A percentile compares a stretch with the other conserved stretches of the same genome.
phyloP scores from a whole-genome alignment of 306 rosid species.

The Nissolia schottii region DNA sequence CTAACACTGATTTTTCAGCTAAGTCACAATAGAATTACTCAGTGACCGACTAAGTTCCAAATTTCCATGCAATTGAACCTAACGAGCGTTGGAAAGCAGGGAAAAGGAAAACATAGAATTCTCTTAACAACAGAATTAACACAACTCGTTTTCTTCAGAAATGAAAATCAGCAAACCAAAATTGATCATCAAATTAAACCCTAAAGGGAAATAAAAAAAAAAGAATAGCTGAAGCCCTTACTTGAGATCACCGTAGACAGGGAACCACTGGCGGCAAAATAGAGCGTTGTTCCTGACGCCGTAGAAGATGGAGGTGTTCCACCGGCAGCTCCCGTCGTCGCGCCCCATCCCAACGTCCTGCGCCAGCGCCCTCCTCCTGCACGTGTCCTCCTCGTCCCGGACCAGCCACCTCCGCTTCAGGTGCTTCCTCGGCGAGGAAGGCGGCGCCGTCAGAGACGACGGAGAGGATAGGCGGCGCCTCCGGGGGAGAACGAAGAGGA shows the following conservation, averaged over 20 bases:
- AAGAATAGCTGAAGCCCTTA: slow-evolving; percentile 22
- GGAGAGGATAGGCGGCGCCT: slow-evolving; percentile 38
- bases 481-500: slow-evolving; percentile 54
- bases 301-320: slow-evolving; percentile 59
- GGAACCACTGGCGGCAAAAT: slow-evolving; percentile 86
- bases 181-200: not conserved
- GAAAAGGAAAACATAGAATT: not conserved
- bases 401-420: slow-evolving; percentile 50
- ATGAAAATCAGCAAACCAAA: not conserved
- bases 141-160: not conserved
- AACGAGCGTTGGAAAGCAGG: not conserved
- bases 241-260: slow-evolving; percentile 58
- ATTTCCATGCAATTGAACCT: not conserved
- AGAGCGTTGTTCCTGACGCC: slow-evolving; percentile 64
- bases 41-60: not conserved
- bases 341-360: slow-evolving; percentile 57
- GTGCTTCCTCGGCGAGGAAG: slow-evolving; percentile 43
- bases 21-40: not conserved
- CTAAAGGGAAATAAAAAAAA: not conserved
- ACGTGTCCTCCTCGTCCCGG: slow-evolving; percentile 81
- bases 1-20: not conserved
- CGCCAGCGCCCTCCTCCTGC: slow-evolving; percentile 71
- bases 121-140: not conserved
- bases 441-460: slow-evolving; percentile 1
- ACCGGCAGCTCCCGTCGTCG: slow-evolving; percentile 45